Base-by-base conservation (phyloP, 75 land plant species). In the Ceratopteris richardii region DNA sequence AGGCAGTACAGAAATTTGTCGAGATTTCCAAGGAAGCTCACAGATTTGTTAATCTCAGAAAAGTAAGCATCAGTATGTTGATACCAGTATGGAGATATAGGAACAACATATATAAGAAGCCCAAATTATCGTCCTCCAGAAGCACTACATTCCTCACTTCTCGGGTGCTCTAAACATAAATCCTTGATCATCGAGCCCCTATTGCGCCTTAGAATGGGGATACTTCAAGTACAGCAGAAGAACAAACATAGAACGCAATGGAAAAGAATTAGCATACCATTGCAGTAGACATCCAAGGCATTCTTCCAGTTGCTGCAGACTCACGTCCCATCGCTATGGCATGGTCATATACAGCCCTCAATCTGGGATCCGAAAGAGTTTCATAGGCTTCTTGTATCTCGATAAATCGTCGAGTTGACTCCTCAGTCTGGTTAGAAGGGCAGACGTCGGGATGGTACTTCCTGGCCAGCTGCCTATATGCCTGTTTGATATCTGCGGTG, bases 361-460 rank as follows among this genome's bases (percentile, higher is more conserved):
- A 60, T 26, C 67, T 53, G 23, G 87, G 80, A 60, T 94, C 88
- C 9, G 98, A 81, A 27, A 94, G 66, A 47, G 84, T 85, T 63
- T 87, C 84, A 61, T 90, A 94, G 0, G 98, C 96, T 70, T 83
- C 77, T 77, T 90, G 96, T 37, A 94, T 82, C 60, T 62, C 61
- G 29, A 94, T 80, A 60, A 94, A 94, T 42, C 72, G 48, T 72
- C 65, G 44, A 7, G 90, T 93, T 37, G 77, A 69, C 63, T 82
- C 90, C 67, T 81, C 79, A 19, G 70, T 40, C 31, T 59, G 65
- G 9, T 77, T 87, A 22, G 84, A 86, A n/a, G 87, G 87, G 31
- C 78, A 82, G 7, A 88, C 89, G 69, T 87, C 97, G 2, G 97
- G 97, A 37, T 93, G 98, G 53, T 78, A 82, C 74, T 71, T 81